phyloP scores from a whole-genome alignment of 2,329 filamentous ascomycete genomes.

The Neofusicoccum ribis region DNA sequence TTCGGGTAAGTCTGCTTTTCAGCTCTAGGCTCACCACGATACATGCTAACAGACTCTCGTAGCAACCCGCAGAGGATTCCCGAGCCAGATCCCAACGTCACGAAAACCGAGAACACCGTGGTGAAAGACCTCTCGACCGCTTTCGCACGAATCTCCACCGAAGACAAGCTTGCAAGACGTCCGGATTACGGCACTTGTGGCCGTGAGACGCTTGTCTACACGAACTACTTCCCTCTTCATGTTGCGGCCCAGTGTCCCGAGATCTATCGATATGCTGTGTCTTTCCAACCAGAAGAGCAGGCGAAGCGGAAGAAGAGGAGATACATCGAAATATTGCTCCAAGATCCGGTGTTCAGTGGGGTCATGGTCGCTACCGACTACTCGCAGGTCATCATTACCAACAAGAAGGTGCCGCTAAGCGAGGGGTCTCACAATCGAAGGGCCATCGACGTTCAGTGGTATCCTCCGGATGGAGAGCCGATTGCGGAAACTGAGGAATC shows the following conservation, averaged over 20 bases:
- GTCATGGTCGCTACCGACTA: constrained; percentile 42
- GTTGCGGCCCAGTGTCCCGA: constrained; percentile 20
- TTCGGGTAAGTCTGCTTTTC: background rate
- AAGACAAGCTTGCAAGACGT: constrained; percentile 27
- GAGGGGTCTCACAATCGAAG: constrained; percentile 20
- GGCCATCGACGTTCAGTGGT: constrained; percentile 30
- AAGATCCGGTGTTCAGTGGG: constrained; percentile 32
- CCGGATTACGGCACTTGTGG: constrained; percentile 41
- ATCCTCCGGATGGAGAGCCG: constrained; percentile 29
- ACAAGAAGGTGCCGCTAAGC: constrained; percentile 29
- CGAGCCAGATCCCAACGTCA: constrained; percentile 23
- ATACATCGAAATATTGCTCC: constrained; percentile 49
- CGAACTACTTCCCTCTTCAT: constrained; percentile 45
- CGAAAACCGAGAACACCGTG: constrained; percentile 31
- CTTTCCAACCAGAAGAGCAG: constrained; percentile 38
- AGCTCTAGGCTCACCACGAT: background rate
- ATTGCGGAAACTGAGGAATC: constrained; percentile 26
- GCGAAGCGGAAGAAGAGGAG: constrained; percentile 48
- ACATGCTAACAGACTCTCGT: background rate
- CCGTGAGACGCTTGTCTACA: constrained; percentile 38
- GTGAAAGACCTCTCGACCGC: constrained; percentile 27
- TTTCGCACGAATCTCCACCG: constrained; percentile 28
- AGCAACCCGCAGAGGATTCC: constrained; percentile 2
- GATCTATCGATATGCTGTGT: constrained; percentile 32
- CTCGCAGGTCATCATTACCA: constrained; percentile 30